Percentiles rank a stretch among this genome's conserved stretches.
These are phyloP conservation scores for Aspergillus oerlinghausenensis DNA, from an alignment of 2,329 filamentous ascomycete species.

Conservation along the genomic window DNA sequence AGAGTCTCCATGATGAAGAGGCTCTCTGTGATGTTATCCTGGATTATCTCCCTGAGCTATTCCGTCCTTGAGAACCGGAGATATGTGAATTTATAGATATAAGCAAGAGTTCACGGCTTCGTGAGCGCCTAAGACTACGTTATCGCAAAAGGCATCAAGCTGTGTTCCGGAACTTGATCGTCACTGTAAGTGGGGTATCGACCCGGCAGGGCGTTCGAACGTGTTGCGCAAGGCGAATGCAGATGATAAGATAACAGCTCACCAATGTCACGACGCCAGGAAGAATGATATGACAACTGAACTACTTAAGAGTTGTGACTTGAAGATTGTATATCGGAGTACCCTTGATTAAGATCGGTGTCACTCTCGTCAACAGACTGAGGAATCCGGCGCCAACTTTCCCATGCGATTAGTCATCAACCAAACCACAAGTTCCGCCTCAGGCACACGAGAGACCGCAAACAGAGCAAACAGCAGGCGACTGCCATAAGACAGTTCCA, in stretches of 20 bases:
- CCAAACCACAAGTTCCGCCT: slow-evolving; percentile 15
- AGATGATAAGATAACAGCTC: not conserved
- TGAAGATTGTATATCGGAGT: not conserved
- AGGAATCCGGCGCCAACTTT: not conserved
- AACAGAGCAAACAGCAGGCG: slow-evolving; percentile 30
- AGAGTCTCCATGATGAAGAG: slow-evolving; percentile 71
- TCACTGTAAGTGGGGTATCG: not conserved
- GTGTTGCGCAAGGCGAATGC: not conserved
- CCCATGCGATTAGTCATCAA: slow-evolving; percentile 11
- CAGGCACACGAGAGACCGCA: slow-evolving; percentile 19
- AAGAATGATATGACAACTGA: not conserved
- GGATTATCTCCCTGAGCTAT: not conserved
- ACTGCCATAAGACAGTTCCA: slow-evolving; percentile 29
- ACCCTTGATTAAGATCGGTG: not conserved
- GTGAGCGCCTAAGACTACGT: not conserved
- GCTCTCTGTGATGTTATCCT: not conserved
- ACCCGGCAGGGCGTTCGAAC: not conserved
- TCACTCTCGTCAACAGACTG: not conserved
- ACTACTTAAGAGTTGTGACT: not conserved
- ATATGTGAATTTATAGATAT: not conserved
- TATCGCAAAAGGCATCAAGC: slow-evolving; percentile 1
- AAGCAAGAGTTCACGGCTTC: not conserved
- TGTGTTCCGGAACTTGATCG: not conserved
- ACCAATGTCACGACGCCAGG: not conserved
- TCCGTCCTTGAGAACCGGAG: not conserved